Evolutionary conservation across 1,139 yeast species (phyloP), one percentile per base, ranked within the genome.

Genomic region (Arxiozyma bovina): DNA sequence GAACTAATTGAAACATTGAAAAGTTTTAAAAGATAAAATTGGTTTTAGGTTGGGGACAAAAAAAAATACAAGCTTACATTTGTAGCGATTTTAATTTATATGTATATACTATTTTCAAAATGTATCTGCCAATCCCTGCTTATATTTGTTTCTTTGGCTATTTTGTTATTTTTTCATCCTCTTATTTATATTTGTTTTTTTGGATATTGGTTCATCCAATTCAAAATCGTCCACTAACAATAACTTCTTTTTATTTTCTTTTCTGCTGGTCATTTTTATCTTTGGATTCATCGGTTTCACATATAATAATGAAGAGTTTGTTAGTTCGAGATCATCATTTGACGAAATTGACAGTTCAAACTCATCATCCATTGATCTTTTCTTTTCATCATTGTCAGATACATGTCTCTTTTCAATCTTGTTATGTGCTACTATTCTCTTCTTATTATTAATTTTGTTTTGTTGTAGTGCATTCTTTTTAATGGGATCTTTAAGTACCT

Each of bases 1-100:
- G 82, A 85, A 60, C 71, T 88, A 4, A 61, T 75, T 34, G 80
- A 78, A 23, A 85, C 78, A 60, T 70, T 80, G 42, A 69, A 68
- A 40, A 65, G 25, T 11, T 52, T 56, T 22, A 50, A 55, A 45
- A 25, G 27, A 22, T 46, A 46, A 34, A 15, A 12, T 34, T 34
- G 40, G n/a, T 34, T 5, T 15, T 34, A 6, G 40, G 11, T 34
- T 34, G 2, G 40, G 6, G 12, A 34, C 12, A 23, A 45, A 18
- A 25, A 45, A 22, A 45, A 25, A 7, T 11, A 15, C 9, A 51
- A 44, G 21, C 42, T 34, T 42, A 41, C 53, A 45, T 18, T 23
- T 48, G 34, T 48, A 48, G 50, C 50, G 25, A 41, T 11, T 27
- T 49, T 47, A 23, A 20, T 7, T 34, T 30, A 17, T 41, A 34